A percentile compares a stretch with the other conserved stretches of the same genome.
These are phyloP conservation scores for sunflower (Helianthus annuus) DNA, from an alignment of 129 eudicot genomes.

Conservation along the genomic window HanXRQr2.0-SUNRISE NC_035448.2:101920229-101920728, in stretches of 20 bases:
- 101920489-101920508: not conserved
- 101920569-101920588: too few species aligned
- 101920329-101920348: conserved; percentile 76
- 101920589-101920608: too few species aligned
- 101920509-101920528: too few species aligned
- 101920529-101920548: too few species aligned
- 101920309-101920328: conserved; percentile 1
- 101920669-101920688: too few species aligned
- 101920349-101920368: conserved; percentile 89
- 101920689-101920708: too few species aligned
- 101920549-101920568: too few species aligned
- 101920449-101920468: conserved; percentile 94
- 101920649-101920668: too few species aligned
- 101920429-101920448: conserved; percentile 79
- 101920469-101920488: conserved; percentile 4
- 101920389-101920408: conserved; percentile 84
- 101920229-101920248: conserved; percentile 81
- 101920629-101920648: too few species aligned
- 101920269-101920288: not conserved
- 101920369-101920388: conserved; percentile 72
- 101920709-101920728: too few species aligned
- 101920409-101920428: conserved; percentile 95
- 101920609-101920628: too few species aligned
- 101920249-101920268: conserved; percentile 5
- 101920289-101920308: not conserved